These are phyloP conservation scores for Cutaneotrichosporon curvatum DNA, from an alignment of 1,284 basidiomycete genomes.

Conservation along the genomic window DNA sequence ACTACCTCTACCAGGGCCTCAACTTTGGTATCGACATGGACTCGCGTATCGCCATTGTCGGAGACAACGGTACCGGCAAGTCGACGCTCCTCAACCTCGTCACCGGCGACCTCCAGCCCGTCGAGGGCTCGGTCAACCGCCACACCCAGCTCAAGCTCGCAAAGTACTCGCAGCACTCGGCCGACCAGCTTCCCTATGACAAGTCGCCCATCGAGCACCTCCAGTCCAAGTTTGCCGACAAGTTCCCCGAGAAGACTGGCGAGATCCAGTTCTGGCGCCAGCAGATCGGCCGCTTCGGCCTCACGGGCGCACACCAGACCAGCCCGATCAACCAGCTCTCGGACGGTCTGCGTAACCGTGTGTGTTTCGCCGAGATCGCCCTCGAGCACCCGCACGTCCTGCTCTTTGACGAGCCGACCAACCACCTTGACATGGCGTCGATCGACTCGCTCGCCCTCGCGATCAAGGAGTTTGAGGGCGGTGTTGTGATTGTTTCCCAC, in stretches of 20 bases:
- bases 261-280: slow-evolving; percentile 82
- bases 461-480: slow-evolving; percentile 95
- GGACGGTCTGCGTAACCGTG: slow-evolving; percentile 89
- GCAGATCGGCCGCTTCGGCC: slow-evolving; percentile 91
- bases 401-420: slow-evolving; percentile 60
- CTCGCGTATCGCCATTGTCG: slow-evolving; percentile 77
- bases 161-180: slow-evolving; percentile 97
- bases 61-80: slow-evolving; percentile 97
- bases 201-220: slow-evolving; percentile 91
- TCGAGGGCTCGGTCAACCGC: slow-evolving; percentile 76
- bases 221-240: slow-evolving; percentile 67
- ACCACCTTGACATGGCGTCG: slow-evolving; percentile 59
- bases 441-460: slow-evolving; percentile 91
- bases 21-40: slow-evolving; percentile 84
- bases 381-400: slow-evolving; percentile 92
- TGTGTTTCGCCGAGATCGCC: slow-evolving; percentile 55
- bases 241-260: slow-evolving; percentile 76
- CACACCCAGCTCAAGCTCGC: slow-evolving; percentile 88
- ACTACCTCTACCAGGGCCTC: slow-evolving; percentile 81
- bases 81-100: slow-evolving; percentile 95
- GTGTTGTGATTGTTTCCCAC: slow-evolving; percentile 95
- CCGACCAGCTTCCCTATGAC: slow-evolving; percentile 95
- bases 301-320: slow-evolving; percentile 89
- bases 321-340: slow-evolving; percentile 85
- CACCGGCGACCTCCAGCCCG: slow-evolving; percentile 73